Evolutionary conservation across 129 eudicot genomes (phyloP).

Genomic region (Ambrosia artemisiifolia): DNA sequence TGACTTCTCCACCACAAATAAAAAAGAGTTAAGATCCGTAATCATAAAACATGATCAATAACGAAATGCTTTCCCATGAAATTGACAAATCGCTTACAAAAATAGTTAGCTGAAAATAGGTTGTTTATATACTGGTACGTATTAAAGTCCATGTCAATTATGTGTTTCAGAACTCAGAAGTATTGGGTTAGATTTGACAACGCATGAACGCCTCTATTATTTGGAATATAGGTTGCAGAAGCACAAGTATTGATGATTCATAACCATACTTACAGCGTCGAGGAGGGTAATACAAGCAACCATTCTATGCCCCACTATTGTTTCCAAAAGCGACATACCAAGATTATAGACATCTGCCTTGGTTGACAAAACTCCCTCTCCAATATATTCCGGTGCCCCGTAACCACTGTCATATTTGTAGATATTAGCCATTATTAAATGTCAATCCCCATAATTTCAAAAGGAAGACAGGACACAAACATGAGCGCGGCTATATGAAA

Average conservation of each 20-base stretch:
- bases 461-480: background rate
- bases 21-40: too few relatives aligned
- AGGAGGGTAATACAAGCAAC: too few relatives aligned
- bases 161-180: background rate
- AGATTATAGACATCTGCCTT: background rate
- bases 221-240: background rate
- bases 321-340: conserved; percentile 2
- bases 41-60: too few relatives aligned
- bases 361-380: background rate
- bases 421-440: background rate
- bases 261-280: background rate
- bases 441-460: background rate
- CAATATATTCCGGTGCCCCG: background rate
- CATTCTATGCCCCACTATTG: background rate
- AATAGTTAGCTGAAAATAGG: too few relatives aligned
- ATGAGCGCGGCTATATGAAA: too few relatives aligned
- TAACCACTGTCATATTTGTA: conserved; percentile 7
- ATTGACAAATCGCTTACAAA: too few relatives aligned
- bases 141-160: too few relatives aligned
- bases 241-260: background rate
- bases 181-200: background rate
- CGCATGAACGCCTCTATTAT: background rate
- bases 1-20: too few relatives aligned
- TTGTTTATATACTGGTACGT: too few relatives aligned
- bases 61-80: too few relatives aligned